Conservation (phyloP, 495 filamentous ascomycete species). For the Podospora pseudocomata region DNA sequence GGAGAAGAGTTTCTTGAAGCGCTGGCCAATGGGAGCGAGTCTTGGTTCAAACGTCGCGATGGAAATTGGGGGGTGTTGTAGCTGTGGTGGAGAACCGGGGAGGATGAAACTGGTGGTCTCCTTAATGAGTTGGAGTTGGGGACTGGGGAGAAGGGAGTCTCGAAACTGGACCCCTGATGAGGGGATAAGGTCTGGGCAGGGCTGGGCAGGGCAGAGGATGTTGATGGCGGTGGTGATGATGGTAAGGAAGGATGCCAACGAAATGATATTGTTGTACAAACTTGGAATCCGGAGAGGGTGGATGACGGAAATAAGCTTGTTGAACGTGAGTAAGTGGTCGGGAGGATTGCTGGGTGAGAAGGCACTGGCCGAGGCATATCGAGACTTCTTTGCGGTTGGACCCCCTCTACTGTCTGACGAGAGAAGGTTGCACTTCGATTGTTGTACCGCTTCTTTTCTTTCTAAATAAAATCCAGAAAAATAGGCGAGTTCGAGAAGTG, state of each 20-base stretch:
- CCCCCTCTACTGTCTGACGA: background rate
- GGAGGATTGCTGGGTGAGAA: background rate
- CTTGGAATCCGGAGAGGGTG: background rate
- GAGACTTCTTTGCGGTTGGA: background rate
- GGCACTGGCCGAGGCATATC: background rate
- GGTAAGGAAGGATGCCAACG: background rate
- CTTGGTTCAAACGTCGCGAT: conserved; percentile 5
- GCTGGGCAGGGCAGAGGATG: background rate
- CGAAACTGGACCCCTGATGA: conserved; percentile 16
- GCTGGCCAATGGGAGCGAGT: conserved; percentile 17
- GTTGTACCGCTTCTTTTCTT: background rate
- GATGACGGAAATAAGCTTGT: conserved; percentile 11
- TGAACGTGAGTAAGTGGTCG: background rate
- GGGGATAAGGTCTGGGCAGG: background rate
- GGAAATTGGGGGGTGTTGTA: background rate
- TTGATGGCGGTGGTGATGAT: background rate
- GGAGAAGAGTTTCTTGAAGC: conserved; percentile 1
- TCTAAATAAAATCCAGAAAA: background rate
- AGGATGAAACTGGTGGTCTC: background rate
- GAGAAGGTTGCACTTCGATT: background rate
- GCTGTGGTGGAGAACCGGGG: too few species aligned
- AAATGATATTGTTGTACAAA: conserved; percentile 9
- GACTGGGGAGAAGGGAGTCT: background rate
- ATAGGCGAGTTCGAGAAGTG: background rate
- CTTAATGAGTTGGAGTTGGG: background rate